Conservation (phyloP, 163 green algal species). For the Chlorella variabilis region DNA sequence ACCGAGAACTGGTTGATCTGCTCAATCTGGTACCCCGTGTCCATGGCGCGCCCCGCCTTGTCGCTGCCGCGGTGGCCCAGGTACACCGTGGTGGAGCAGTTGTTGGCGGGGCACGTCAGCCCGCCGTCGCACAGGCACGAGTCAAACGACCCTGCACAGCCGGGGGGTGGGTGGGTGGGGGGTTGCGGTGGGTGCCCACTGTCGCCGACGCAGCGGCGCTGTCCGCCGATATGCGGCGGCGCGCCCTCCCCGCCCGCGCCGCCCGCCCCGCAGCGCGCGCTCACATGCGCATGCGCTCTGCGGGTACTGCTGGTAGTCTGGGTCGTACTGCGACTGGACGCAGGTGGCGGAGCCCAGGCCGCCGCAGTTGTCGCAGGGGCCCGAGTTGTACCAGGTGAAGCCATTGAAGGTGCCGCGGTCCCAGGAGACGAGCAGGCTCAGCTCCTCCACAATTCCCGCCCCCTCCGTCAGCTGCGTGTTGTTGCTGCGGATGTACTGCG, state of each 20-base stretch:
- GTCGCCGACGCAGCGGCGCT: too few relatives aligned
- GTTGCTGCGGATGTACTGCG: constrained; percentile 60
- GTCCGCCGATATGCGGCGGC: too few relatives aligned
- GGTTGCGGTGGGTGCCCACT: background rate
- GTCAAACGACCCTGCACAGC: background rate
- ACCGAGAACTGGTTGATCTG: constrained; percentile 42
- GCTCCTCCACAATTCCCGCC: constrained; percentile 51
- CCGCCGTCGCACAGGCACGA: constrained; percentile 23
- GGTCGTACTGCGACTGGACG: constrained; percentile 23
- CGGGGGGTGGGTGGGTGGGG: background rate
- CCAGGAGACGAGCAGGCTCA: constrained; percentile 56
- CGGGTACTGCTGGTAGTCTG: constrained; percentile 29
- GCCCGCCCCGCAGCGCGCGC: too few relatives aligned
- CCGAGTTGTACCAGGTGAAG: constrained; percentile 46
- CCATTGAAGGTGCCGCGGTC: constrained; percentile 29
- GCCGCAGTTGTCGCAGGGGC: constrained; percentile 29
- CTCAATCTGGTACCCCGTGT: constrained; percentile 40
- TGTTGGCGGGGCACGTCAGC: constrained; percentile 34
- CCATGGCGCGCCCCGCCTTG: constrained; percentile 26
- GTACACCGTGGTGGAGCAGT: constrained; percentile 43
- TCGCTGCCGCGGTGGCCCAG: constrained; percentile 37
- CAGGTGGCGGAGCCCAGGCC: constrained; percentile 14
- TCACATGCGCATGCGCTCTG: constrained; percentile 40
- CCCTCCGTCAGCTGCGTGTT: constrained; percentile 39
- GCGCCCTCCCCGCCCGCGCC: too few relatives aligned